Evolutionary conservation across 1,284 basidiomycete genomes (phyloP).

Genomic region (Ustilago esculenta): DNA sequence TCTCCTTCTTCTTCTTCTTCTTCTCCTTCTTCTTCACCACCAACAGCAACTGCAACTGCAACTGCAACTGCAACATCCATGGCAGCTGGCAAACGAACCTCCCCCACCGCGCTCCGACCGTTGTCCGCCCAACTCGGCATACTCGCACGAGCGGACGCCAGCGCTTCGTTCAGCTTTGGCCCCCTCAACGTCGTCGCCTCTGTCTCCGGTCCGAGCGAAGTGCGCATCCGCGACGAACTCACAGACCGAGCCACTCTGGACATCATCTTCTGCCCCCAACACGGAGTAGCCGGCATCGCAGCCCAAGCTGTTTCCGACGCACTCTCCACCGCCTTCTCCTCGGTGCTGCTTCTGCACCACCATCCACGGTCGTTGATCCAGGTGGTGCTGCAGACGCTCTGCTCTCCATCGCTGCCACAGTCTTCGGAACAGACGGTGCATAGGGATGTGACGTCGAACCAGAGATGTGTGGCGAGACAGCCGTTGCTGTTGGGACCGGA

Average conservation of each 20-base stretch:
- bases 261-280: slow-evolving; percentile 70
- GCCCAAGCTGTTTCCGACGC: slow-evolving; percentile 25
- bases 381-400: slow-evolving; percentile 73
- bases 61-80: background rate
- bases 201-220: slow-evolving; percentile 71
- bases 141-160: slow-evolving; percentile 52
- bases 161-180: slow-evolving; percentile 54
- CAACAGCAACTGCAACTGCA: slow-evolving; percentile 1
- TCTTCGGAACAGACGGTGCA: slow-evolving; percentile 11
- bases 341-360: slow-evolving; percentile 69
- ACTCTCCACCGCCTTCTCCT: slow-evolving; percentile 31
- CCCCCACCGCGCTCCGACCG: slow-evolving; percentile 32
- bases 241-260: slow-evolving; percentile 71
- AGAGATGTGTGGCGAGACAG: slow-evolving; percentile 25
- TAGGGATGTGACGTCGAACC: slow-evolving; percentile 9
- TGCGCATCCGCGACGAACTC: slow-evolving; percentile 71
- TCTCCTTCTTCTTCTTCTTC: background rate
- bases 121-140: slow-evolving; percentile 24
- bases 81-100: slow-evolving; percentile 16
- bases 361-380: slow-evolving; percentile 74
- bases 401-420: slow-evolving; percentile 67
- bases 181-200: slow-evolving; percentile 63
- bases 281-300: slow-evolving; percentile 67
- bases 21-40: background rate
- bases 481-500: slow-evolving; percentile 59